A percentile compares a stretch with the other conserved stretches of the same genome.
phyloP scores from a whole-genome alignment of 139 green algal genomes.

The Desmodesmus armatus region DNA sequence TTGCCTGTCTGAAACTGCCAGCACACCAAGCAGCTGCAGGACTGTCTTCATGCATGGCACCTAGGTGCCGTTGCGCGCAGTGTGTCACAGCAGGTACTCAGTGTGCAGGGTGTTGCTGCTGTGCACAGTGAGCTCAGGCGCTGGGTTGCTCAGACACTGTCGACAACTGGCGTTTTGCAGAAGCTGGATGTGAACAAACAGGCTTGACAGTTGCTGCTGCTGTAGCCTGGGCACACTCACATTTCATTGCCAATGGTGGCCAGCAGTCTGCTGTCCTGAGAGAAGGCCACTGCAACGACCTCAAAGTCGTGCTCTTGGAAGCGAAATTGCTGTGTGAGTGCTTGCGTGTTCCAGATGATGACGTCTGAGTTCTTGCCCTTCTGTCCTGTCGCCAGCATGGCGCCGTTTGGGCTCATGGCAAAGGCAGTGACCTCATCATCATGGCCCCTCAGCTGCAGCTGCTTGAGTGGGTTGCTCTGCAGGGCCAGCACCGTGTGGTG shows the following conservation, averaged over 20 bases:
- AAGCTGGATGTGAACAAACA: no score
- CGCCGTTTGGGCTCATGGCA: constrained; percentile 47
- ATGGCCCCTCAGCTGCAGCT: constrained; percentile 44
- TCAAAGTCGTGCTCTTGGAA: constrained; percentile 71
- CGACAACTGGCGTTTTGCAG: no score
- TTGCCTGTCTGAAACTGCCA: background rate
- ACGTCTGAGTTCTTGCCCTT: constrained; percentile 61
- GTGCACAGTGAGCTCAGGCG: no score
- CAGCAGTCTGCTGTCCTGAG: constrained; percentile 61
- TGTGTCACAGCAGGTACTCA: no score
- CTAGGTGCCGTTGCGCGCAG: background rate
- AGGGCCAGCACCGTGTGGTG: background rate
- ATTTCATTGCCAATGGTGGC: constrained; percentile 50
- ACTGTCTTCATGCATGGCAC: background rate
- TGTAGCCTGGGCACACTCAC: constrained; percentile 10
- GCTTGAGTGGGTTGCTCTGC: constrained; percentile 16
- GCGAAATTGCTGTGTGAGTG: constrained; percentile 36
- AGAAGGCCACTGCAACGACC: constrained; percentile 53
- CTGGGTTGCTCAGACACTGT: no score
- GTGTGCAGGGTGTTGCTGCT: no score
- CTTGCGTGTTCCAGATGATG: constrained; percentile 58
- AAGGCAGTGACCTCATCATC: constrained; percentile 45
- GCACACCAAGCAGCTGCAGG: background rate
- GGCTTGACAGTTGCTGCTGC: no score
- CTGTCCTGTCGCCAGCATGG: constrained; percentile 54